A percentile compares a stretch with the other conserved stretches of the same genome.
Conservation (phyloP, 495 filamentous ascomycete species). For the Penicillium coffeae region DNA sequence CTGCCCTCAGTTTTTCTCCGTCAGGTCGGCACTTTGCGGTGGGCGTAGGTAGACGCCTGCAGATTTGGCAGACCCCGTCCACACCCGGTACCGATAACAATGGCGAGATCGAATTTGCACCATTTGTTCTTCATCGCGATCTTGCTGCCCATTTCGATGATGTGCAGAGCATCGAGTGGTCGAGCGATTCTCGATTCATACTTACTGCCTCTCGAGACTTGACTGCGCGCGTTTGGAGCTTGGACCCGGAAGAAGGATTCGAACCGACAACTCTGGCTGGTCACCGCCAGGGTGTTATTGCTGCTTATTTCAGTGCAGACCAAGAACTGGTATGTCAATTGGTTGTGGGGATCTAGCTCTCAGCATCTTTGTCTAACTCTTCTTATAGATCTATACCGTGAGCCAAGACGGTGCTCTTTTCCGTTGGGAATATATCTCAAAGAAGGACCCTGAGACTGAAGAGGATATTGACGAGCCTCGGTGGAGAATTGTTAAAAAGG, state of each 20-base stretch:
- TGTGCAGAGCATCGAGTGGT: conserved; percentile 86
- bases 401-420: conserved; percentile 67
- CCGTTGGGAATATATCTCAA: conserved; percentile 57
- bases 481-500: conserved; percentile 82
- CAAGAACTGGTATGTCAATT: conserved; percentile 63
- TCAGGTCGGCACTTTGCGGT: conserved; percentile 88
- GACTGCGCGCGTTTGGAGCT: conserved; percentile 90
- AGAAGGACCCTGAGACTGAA: conserved; percentile 56
- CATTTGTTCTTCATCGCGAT: conserved; percentile 82
- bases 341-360: conserved; percentile 27
- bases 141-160: conserved; percentile 85
- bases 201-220: conserved; percentile 86
- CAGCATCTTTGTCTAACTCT: conserved; percentile 42
- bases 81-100: conserved; percentile 70
- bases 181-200: conserved; percentile 90
- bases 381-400: conserved; percentile 72
- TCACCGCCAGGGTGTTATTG: conserved; percentile 80
- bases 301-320: conserved; percentile 87
- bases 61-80: conserved; percentile 93
- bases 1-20: conserved; percentile 86
- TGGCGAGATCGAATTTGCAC: conserved; percentile 90
- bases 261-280: conserved; percentile 84
- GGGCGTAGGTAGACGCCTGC: conserved; percentile 75
- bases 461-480: conserved; percentile 57
- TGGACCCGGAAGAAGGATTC: conserved; percentile 82